Percentiles rank a stretch among this genome's conserved stretches.
These are phyloP conservation scores for Globisporangium takayamanum DNA, from an alignment of 352 stramenopile genomes.

Conservation along the genomic window DNA sequence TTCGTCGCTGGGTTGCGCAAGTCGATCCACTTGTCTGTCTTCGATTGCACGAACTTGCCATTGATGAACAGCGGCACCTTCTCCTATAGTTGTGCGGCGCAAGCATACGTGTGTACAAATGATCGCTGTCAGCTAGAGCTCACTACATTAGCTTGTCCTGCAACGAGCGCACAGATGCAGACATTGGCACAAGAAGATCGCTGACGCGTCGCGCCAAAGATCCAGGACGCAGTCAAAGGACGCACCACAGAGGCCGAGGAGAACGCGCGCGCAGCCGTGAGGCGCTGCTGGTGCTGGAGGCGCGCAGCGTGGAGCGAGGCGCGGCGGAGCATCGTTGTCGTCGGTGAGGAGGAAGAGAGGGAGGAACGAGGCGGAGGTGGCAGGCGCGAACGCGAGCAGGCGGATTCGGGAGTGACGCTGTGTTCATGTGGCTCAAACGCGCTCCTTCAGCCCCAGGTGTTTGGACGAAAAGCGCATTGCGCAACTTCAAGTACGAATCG, in stretches of 20 bases:
- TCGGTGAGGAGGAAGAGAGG: not conserved
- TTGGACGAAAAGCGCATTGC: not conserved
- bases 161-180: too few species aligned
- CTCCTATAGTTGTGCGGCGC: constrained; percentile 22
- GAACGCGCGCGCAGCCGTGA: constrained; percentile 28
- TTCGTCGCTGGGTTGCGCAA: constrained; percentile 91
- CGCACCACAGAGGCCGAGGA: constrained; percentile 22
- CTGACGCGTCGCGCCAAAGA: not conserved
- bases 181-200: not conserved
- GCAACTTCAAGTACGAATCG: too few species aligned
- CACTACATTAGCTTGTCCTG: too few species aligned
- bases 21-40: constrained; percentile 89
- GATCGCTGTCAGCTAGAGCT: not conserved
- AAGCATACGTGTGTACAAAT: not conserved
- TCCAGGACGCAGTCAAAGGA: not conserved
- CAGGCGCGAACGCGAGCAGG: not conserved
- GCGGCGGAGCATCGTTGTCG: constrained; percentile 8
- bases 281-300: constrained; percentile 7
- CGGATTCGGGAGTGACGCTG: not conserved
- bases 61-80: constrained; percentile 89
- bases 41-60: constrained; percentile 90
- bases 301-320: constrained; percentile 14
- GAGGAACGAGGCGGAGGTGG: not conserved
- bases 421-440: too few species aligned
- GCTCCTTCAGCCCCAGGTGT: not conserved